Conservation (phyloP, 1,139 yeast species). For the Diutina rugosa region DNA sequence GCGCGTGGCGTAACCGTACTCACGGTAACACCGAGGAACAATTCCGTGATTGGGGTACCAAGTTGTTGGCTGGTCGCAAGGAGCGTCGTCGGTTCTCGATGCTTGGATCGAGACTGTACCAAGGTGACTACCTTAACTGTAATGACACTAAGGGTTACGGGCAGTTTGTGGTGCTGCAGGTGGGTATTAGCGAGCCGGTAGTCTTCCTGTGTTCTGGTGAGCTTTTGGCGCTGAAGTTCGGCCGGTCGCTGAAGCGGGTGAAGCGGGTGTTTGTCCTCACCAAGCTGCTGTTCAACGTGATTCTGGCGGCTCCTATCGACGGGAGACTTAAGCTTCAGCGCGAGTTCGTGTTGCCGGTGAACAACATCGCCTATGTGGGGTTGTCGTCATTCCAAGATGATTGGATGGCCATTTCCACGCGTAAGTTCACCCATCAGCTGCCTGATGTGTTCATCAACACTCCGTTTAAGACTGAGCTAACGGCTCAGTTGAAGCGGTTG, state of each 20-base stretch:
- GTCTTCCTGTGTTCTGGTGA: slow-evolving; percentile 77
- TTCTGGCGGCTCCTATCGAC: slow-evolving; percentile 63
- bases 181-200: slow-evolving; percentile 60
- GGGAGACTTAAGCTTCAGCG: slow-evolving; percentile 54
- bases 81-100: slow-evolving; percentile 85
- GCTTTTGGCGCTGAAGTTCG: slow-evolving; percentile 71
- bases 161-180: slow-evolving; percentile 49
- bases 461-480: slow-evolving; percentile 79
- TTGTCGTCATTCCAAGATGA: slow-evolving; percentile 77
- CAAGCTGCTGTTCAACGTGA: slow-evolving; percentile 43
- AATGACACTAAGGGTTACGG: slow-evolving; percentile 60
- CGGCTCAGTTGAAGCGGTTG: slow-evolving; percentile 59
- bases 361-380: slow-evolving; percentile 49
- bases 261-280: slow-evolving; percentile 68
- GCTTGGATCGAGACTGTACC: slow-evolving; percentile 79
- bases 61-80: slow-evolving; percentile 58
- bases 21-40: slow-evolving; percentile 78
- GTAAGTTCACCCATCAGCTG: slow-evolving; percentile 32
- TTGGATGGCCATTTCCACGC: slow-evolving; percentile 74
- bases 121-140: slow-evolving; percentile 90
- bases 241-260: slow-evolving; percentile 76
- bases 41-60: slow-evolving; percentile 73
- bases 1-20: slow-evolving; percentile 68
- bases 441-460: slow-evolving; percentile 79
- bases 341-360: slow-evolving; percentile 54